These are phyloP conservation scores for Anacardium occidentale DNA, from an alignment of 345 rosid species.

Conservation along the genomic window DNA sequence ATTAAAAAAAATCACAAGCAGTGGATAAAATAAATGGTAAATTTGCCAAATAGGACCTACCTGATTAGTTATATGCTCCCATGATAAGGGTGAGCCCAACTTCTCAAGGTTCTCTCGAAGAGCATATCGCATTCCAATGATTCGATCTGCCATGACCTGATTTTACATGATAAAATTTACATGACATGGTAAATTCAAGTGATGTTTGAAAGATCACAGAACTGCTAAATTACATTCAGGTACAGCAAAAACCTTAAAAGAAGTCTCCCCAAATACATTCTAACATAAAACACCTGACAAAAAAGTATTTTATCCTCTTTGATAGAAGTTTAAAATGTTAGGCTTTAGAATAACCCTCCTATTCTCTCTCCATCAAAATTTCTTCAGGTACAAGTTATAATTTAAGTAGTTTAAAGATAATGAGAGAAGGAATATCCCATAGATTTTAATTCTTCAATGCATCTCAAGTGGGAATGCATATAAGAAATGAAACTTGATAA, in stretches of 20 bases:
- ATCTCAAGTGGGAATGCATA: no score
- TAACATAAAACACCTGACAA: not conserved
- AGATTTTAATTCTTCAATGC: no score
- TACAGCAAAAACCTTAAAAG: not conserved
- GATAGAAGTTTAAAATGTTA: not conserved
- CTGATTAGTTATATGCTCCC: slow-evolving; percentile 95
- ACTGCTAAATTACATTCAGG: not conserved
- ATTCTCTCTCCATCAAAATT: not conserved
- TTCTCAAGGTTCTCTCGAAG: slow-evolving; percentile 80
- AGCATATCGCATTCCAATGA: slow-evolving; percentile 81
- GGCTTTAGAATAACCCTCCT: no score
- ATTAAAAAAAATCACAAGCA: not conserved
- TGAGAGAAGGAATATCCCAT: no score
- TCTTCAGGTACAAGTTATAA: no score
- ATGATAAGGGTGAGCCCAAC: slow-evolving; percentile 69
- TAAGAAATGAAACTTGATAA: not conserved
- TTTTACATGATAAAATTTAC: not conserved
- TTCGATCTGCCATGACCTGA: slow-evolving; percentile 95
- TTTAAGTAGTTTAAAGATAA: no score
- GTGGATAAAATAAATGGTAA: not conserved
- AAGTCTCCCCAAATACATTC: not conserved
- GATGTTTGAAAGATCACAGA: not conserved
- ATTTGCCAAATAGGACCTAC: slow-evolving; percentile 26
- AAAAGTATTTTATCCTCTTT: not conserved
- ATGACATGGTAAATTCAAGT: not conserved